Evolutionary conservation across 176 grass and related monocot genomes (phyloP), one percentile per base, ranked within the genome.

Genomic region (Saccharum officinarum): DNA sequence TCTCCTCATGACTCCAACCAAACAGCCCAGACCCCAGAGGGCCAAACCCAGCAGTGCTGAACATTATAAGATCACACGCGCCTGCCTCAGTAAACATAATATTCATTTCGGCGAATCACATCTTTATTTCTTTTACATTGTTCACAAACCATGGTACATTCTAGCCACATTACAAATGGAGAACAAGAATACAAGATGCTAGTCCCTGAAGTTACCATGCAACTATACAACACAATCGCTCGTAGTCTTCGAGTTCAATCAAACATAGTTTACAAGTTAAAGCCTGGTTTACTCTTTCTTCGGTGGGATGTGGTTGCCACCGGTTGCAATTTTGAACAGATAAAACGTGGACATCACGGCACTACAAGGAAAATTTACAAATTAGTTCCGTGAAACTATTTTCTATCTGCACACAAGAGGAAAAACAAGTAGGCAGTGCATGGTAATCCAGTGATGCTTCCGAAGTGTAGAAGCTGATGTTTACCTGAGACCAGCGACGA

Each of bases 401-500:
- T 64, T 44, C 38, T 67, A 26, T 68, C 39, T 76, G 38, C 40
- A 54, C 52, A 55, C 52, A 73, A 45, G 18, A 72, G 69, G 34
- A 69, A 73, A 73, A 39, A 38, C 25, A 57, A 52, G 54, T 73
- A 11, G 45, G 38, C 4, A 11, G 22, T 11, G 75, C 64, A 40
- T 30, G 74, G 69, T 34, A 69, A 64, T 49, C 12, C 28, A 86
- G 72, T 86, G 55, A 57, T 34, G 47, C 33, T 37, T 52, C 46
- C 34, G 6, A 69, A 71, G 9, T 71, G 13, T 16, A 0, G 1
- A 71, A 36, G 33, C 15, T 6, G 22, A 85, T 11, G 54, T 59
- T 69, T 80, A 98, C 96, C 96, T 98, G 83, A 98, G 89, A 45
- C 59, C 83, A 86, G 91, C 89, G 80, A 98, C 93, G 13, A 98